These are phyloP conservation scores for Cucumis melo DNA, from an alignment of 306 rosid genomes.

Conservation along the genomic window DNA sequence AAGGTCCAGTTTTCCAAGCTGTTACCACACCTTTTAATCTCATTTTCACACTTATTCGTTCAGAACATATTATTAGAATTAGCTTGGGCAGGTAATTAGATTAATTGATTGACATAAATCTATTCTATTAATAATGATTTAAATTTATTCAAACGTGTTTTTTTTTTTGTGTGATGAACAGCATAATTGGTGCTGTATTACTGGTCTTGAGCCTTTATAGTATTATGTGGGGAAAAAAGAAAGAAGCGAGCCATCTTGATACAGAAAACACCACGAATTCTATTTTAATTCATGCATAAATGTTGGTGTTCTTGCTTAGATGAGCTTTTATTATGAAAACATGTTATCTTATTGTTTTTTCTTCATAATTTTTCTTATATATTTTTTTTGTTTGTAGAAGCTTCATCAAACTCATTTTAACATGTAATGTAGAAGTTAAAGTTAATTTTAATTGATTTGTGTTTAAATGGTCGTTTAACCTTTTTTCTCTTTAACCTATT, in stretches of 20 bases:
- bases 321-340: too few species aligned
- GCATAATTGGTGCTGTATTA: conserved; percentile 43
- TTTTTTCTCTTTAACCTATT: too few species aligned
- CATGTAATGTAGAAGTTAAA: too few species aligned
- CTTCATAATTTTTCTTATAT: too few species aligned
- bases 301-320: too few species aligned
- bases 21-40: conserved; percentile 7
- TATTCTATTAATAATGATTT: background rate
- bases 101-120: too few species aligned
- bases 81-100: conserved; percentile 1
- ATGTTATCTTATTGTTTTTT: too few species aligned
- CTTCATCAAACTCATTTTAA: too few species aligned
- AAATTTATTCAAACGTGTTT: background rate
- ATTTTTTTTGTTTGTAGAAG: too few species aligned
- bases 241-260: conserved; percentile 21
- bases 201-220: conserved; percentile 53
- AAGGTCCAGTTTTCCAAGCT: conserved; percentile 11
- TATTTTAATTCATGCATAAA: too few species aligned
- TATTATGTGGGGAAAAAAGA: conserved; percentile 71
- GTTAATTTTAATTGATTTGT: too few species aligned
- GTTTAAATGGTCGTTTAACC: too few species aligned
- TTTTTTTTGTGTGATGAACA: background rate
- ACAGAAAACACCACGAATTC: background rate
- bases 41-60: conserved; percentile 2
- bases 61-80: background rate